These are phyloP conservation scores for Aurifilum marmelostoma DNA, from an alignment of 2,329 filamentous ascomycete genomes.

Conservation along the genomic window DNA sequence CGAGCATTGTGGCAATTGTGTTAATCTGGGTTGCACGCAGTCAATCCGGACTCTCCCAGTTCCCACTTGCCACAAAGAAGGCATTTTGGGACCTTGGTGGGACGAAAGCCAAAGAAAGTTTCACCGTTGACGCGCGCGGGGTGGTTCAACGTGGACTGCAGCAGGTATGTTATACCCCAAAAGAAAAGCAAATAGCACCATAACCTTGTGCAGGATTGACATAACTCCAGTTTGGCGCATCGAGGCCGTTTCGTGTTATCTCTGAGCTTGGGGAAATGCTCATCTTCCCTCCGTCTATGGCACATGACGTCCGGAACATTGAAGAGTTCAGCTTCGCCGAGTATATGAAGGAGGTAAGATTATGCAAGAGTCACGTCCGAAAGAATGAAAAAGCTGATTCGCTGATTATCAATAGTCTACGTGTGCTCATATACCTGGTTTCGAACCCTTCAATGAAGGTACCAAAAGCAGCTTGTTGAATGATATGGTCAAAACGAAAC, in stretches of 20 bases:
- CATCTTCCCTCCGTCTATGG: background rate
- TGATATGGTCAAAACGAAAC: background rate
- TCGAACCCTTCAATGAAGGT: background rate
- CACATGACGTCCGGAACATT: background rate
- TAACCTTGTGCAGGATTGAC: background rate
- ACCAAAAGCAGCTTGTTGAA: background rate
- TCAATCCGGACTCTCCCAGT: background rate
- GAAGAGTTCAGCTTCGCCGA: background rate
- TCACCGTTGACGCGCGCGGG: background rate
- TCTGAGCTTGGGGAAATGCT: background rate
- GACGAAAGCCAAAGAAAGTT: background rate
- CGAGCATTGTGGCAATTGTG: background rate
- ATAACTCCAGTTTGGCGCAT: background rate
- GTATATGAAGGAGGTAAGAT: background rate
- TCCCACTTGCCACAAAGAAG: background rate
- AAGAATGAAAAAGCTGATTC: background rate
- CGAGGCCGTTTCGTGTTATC: background rate
- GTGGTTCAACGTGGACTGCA: background rate
- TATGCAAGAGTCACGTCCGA: background rate
- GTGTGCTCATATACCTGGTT: background rate
- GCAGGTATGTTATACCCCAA: background rate
- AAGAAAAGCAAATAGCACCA: background rate
- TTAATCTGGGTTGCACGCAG: background rate
- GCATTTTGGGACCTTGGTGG: background rate
- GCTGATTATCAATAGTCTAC: background rate